Evolutionary conservation across 2,329 filamentous ascomycete species (phyloP).

Genomic region (Claviceps fusiformis): DNA sequence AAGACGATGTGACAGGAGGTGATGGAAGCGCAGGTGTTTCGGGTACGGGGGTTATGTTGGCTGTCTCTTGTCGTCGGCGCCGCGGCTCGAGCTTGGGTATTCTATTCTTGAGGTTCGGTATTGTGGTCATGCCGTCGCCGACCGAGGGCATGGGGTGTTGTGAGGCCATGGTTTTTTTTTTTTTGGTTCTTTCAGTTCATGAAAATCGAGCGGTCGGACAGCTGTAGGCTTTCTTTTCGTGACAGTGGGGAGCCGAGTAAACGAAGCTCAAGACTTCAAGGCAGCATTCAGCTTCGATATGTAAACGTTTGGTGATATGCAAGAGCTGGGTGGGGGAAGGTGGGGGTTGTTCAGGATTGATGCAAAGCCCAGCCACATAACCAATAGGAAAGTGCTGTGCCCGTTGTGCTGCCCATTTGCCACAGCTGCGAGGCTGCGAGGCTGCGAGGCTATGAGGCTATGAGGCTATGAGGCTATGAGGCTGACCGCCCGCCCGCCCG

Average conservation of each 20-base stretch:
- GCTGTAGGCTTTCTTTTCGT: background rate
- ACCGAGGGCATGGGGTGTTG: slow-evolving; percentile 13
- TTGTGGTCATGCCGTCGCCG: slow-evolving; percentile 9
- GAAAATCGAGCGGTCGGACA: background rate
- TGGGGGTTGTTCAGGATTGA: no score
- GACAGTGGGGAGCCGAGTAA: background rate
- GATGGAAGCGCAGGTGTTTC: slow-evolving; percentile 60
- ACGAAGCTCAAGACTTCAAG: background rate
- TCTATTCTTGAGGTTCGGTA: slow-evolving; percentile 31
- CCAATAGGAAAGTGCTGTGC: background rate
- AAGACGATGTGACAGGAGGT: slow-evolving; percentile 46
- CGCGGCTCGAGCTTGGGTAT: slow-evolving; percentile 58
- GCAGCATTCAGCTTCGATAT: no score
- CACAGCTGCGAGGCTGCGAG: no score
- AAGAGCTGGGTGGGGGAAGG: background rate
- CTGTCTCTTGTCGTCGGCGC: slow-evolving; percentile 34
- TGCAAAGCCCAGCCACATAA: background rate
- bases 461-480: no score
- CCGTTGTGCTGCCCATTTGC: background rate
- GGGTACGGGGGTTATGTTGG: slow-evolving; percentile 52
- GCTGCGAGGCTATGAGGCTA: no score
- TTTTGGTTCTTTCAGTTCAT: background rate
- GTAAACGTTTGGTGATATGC: background rate
- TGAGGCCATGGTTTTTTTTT: slow-evolving; percentile 13
- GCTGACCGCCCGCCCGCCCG: background rate